A percentile compares a stretch with the other conserved stretches of the same genome.
Evolutionary conservation across 2,329 filamentous ascomycete species (phyloP).

Genomic region (Arthrobotrys musiformis): DNA sequence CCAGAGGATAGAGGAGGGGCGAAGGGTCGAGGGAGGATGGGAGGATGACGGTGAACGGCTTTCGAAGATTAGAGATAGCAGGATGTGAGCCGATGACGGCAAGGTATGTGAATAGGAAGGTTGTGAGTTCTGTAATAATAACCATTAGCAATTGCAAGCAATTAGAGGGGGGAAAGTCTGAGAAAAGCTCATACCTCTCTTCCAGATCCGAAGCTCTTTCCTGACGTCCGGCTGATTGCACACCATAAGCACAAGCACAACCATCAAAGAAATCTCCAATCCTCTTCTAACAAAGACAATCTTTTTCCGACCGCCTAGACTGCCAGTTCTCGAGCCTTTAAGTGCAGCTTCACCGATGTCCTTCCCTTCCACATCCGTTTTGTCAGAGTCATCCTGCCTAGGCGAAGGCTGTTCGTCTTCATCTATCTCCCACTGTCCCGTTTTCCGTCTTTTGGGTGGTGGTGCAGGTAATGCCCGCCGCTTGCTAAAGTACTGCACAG

Average conservation of each 20-base stretch:
- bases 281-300: constrained; percentile 58
- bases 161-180: constrained; percentile 13
- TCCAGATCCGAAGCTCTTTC: constrained; percentile 56
- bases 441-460: constrained; percentile 57
- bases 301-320: constrained; percentile 53
- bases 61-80: constrained; percentile 40
- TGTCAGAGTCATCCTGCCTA: constrained; percentile 53
- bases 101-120: constrained; percentile 45
- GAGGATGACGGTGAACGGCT: constrained; percentile 56
- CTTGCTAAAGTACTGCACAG: constrained; percentile 51
- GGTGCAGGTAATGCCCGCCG: constrained; percentile 56
- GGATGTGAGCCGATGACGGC: constrained; percentile 44
- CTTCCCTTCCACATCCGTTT: constrained; percentile 48
- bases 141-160: constrained; percentile 21
- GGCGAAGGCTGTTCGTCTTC: constrained; percentile 56
- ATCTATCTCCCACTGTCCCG: constrained; percentile 58
- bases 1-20: constrained; percentile 58
- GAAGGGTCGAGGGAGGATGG: constrained; percentile 59
- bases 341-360: constrained; percentile 31
- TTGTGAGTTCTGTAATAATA: constrained; percentile 10
- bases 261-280: constrained; percentile 58
- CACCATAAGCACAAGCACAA: constrained; percentile 57
- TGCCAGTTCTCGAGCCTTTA: constrained; percentile 43
- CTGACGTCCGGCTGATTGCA: constrained; percentile 56
- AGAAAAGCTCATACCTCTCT: constrained; percentile 55